Evolutionary conservation across 148 eudicot genomes (phyloP).

Genomic region (Cornus florida): DNA sequence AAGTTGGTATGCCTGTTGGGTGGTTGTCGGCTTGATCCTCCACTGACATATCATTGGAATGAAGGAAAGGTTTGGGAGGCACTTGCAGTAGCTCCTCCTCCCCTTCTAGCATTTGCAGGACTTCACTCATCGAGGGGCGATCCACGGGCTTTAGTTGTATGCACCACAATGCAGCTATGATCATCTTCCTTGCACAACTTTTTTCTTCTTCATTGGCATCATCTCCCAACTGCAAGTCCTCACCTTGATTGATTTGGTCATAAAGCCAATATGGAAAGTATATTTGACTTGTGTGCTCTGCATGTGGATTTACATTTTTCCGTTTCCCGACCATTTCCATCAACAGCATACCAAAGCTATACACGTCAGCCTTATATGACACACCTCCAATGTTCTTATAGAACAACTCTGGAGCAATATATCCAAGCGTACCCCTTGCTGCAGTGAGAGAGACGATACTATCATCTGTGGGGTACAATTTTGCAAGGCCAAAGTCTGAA

Average conservation of each 20-base stretch:
- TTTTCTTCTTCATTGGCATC: constrained; percentile 7
- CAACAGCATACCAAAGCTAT: constrained; percentile 19
- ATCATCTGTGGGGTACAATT: constrained; percentile 17
- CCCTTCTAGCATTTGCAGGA: background rate
- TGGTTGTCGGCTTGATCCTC: too few species aligned
- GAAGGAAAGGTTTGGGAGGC: too few species aligned
- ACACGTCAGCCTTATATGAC: constrained; percentile 24
- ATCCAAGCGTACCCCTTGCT: constrained; percentile 29
- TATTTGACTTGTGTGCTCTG: background rate
- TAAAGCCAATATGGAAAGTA: constrained; percentile 1
- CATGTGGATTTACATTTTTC: background rate
- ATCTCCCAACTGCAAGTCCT: constrained; percentile 6
- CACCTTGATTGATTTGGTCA: background rate
- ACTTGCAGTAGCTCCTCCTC: too few species aligned
- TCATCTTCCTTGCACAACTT: background rate
- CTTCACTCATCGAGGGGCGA: constrained; percentile 4
- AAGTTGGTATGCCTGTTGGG: too few species aligned
- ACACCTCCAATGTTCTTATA: constrained; percentile 30
- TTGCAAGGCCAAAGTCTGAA: constrained; percentile 29
- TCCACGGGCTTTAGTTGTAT: constrained; percentile 5
- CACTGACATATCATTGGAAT: too few species aligned
- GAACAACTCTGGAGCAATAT: constrained; percentile 24
- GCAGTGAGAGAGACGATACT: constrained; percentile 14
- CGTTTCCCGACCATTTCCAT: background rate
- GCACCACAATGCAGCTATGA: constrained; percentile 4